Evolutionary conservation across 2,329 filamentous ascomycete genomes (phyloP).

Genomic region (Pestalotiopsis sp.): DNA sequence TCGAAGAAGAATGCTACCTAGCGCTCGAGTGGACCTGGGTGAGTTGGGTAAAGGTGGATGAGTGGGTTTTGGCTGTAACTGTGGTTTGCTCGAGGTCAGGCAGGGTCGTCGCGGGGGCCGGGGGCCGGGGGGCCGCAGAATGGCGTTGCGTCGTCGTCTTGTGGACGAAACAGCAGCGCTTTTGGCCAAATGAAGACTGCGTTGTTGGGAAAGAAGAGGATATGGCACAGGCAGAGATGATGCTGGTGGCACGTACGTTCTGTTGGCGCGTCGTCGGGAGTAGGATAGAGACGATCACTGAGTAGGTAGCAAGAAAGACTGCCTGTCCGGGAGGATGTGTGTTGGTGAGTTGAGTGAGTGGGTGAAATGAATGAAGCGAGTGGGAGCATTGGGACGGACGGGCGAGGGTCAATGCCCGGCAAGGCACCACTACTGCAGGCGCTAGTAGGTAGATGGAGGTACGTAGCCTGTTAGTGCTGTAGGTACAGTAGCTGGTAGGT

Average conservation of each 20-base stretch:
- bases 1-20: slow-evolving; percentile 11
- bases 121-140: not conserved
- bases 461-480: not conserved
- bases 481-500: not conserved
- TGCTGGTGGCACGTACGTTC: not conserved
- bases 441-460: not conserved
- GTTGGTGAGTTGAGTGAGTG: not conserved
- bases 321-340: not conserved
- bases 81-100: not conserved
- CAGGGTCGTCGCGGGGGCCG: not conserved
- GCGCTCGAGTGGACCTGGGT: slow-evolving; percentile 3
- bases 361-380: not conserved
- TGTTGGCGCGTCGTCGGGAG: too few species aligned
- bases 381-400: not conserved
- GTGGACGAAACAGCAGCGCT: not conserved
- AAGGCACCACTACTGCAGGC: not conserved
- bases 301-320: too few species aligned
- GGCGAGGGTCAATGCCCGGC: slow-evolving; percentile 1
- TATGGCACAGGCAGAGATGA: too few species aligned
- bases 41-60: not conserved
- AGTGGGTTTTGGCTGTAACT: not conserved
- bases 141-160: not conserved
- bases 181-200: not conserved
- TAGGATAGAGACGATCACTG: too few species aligned
- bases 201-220: not conserved